phyloP scores from a whole-genome alignment of 2,329 filamentous ascomycete genomes.

The Verticillium isaacii region DNA sequence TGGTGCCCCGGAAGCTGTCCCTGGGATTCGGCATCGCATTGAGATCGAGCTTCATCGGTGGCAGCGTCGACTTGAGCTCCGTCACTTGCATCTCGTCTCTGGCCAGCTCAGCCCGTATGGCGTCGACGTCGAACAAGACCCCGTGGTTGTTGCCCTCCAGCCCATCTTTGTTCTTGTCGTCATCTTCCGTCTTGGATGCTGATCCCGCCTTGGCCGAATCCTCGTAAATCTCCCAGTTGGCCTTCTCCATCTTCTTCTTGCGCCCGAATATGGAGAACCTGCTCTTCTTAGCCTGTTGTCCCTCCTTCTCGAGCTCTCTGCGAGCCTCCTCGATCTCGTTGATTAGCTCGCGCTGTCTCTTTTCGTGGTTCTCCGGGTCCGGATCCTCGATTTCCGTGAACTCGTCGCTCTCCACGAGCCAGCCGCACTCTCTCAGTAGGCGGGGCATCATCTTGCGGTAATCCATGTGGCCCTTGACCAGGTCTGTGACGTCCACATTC shows the following conservation, averaged over 20 bases:
- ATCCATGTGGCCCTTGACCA: slow-evolving; percentile 91
- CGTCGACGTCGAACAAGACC: slow-evolving; percentile 92
- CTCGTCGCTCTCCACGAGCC: slow-evolving; percentile 87
- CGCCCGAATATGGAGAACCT: slow-evolving; percentile 75
- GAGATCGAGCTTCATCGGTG: slow-evolving; percentile 76
- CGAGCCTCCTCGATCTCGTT: slow-evolving; percentile 95
- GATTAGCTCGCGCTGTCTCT: slow-evolving; percentile 87
- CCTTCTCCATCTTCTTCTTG: slow-evolving; percentile 71
- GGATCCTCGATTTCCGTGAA: slow-evolving; percentile 97
- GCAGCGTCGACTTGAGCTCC: slow-evolving; percentile 82
- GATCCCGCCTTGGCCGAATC: slow-evolving; percentile 46
- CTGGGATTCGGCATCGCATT: slow-evolving; percentile 24
- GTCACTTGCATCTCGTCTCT: slow-evolving; percentile 64
- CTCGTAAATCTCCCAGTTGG: slow-evolving; percentile 93
- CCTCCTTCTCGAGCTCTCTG: slow-evolving; percentile 77
- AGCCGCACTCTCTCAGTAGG: slow-evolving; percentile 81
- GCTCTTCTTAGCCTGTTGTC: slow-evolving; percentile 50
- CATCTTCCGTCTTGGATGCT: slow-evolving; percentile 18
- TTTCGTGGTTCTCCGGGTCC: slow-evolving; percentile 86
- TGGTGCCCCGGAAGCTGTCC: slow-evolving; percentile 36
- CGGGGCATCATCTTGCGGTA: slow-evolving; percentile 91
- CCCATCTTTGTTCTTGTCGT: slow-evolving; percentile 41
- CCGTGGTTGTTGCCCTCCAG: slow-evolving; percentile 49
- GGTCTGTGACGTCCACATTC: slow-evolving; percentile 81
- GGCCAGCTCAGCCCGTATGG: slow-evolving; percentile 81